Evolutionary conservation across 2,329 filamentous ascomycete genomes (phyloP), one percentile per base, ranked within the genome.

Genomic region (Didymella segeticola): DNA sequence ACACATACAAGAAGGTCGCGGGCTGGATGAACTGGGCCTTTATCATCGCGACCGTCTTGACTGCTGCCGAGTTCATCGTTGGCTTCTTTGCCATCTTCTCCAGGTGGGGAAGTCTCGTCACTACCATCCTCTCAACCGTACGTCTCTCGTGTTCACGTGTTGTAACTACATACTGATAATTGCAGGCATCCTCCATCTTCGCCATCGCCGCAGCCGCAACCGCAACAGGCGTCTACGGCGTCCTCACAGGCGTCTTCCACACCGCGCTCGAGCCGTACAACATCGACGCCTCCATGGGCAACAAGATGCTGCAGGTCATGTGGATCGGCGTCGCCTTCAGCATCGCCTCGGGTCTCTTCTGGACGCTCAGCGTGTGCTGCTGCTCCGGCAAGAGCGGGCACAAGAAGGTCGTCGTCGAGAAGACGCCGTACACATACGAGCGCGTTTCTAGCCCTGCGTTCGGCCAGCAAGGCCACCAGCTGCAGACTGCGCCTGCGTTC

Each of bases 291-390:
- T 76, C 72, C 43, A 78, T 96, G 72, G 89, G 92, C 77, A 84
- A 74, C 25, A 79, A 81, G 54, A 93, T 89, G 78, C 86, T 95
- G 48, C 82, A 82, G 29, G 78, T 86, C 17, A 85, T 89, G 66
- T 97, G 93, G 91, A 80, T 98, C 56, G 88, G 87, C 36, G 88
- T 88, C 31, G 89, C 85, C 23, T 92, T 96, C 71, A 88, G 89
- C 57, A 72, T 95, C 27, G 90, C 76, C 34, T 88, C 89, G 7
- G 86, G 85, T 60, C 77, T 96, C 71, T 97, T 98, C 88, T 98
- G 95, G 93, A 79, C 93, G 70, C 86, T 96, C 75, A 91, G 87
- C 75, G 84, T 89, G 68, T 98, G 93, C 88, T 98, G 93, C 86
- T 96, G 93, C 82, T 86, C 84, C 64, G 90, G 91, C 39, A 80